Conservation (phyloP, 108 stramenopile species). For the Nitzschia palea region DNA sequence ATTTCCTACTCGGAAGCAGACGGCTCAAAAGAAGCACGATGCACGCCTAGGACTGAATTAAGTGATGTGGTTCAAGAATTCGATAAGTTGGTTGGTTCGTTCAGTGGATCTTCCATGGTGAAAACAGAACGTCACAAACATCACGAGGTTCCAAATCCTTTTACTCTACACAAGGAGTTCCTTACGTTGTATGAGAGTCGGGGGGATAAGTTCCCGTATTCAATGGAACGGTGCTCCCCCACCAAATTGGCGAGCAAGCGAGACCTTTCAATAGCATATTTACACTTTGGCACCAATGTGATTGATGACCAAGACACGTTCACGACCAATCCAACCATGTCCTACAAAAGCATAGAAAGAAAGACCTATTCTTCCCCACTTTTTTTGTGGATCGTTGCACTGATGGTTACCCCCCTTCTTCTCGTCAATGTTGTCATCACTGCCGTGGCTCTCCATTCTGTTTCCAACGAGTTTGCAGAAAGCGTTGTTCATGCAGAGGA, state of each 20-base stretch:
- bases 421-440: constrained; percentile 30
- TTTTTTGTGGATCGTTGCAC: constrained; percentile 42
- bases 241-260: neutral
- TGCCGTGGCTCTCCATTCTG: constrained; percentile 10
- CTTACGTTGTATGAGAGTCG: constrained; percentile 32
- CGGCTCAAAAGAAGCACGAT: constrained; percentile 5
- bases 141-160: constrained; percentile 18
- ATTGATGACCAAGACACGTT: neutral
- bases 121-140: constrained; percentile 25
- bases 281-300: constrained; percentile 6
- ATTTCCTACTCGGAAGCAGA: neutral
- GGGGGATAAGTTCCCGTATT: neutral
- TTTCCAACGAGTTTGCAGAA: constrained; percentile 15
- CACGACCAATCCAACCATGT: neutral
- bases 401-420: constrained; percentile 44
- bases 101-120: constrained; percentile 34
- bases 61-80: constrained; percentile 35
- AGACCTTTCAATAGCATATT: neutral
- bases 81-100: constrained; percentile 34
- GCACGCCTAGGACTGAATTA: constrained; percentile 44
- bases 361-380: constrained; percentile 29
- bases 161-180: constrained; percentile 8
- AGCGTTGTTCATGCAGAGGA: constrained; percentile 22
- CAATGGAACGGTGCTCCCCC: neutral
- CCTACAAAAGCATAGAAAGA: neutral